phyloP scores from a whole-genome alignment of 2,329 filamentous ascomycete genomes.

The Diaporthe eres region DNA sequence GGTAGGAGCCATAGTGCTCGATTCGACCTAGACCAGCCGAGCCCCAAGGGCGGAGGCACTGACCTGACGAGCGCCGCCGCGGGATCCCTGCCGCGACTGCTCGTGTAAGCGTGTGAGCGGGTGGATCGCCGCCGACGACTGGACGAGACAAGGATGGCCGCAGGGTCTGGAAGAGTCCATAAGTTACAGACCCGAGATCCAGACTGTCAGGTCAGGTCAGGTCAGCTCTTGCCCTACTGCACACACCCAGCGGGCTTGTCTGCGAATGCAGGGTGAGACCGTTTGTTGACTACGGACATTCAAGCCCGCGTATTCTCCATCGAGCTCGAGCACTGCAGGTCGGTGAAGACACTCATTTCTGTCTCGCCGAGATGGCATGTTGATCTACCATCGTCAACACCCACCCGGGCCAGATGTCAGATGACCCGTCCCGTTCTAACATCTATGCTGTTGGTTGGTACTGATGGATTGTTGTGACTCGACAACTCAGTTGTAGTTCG shows the following conservation, averaged over 20 bases:
- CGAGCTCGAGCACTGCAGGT: neutral
- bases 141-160: conserved; percentile 36
- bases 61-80: neutral
- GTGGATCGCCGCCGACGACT: conserved; percentile 19
- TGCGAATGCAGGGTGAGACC: neutral
- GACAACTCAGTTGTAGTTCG: neutral
- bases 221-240: neutral
- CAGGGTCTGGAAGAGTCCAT: conserved; percentile 40
- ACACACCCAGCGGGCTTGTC: neutral
- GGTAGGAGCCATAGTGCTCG: neutral
- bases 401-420: neutral
- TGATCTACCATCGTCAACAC: neutral
- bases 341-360: neutral
- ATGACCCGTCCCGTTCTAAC: neutral
- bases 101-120: conserved; percentile 10
- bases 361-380: neutral
- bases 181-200: conserved; percentile 30
- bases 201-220: conserved; percentile 16
- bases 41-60: neutral
- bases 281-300: neutral
- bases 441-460: neutral
- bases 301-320: neutral
- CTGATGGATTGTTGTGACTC: neutral
- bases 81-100: conserved; percentile 20
- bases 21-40: conserved; percentile 23